phyloP scores from a whole-genome alignment of 495 filamentous ascomycete species.

The Lentithecium fluviatile region DNA sequence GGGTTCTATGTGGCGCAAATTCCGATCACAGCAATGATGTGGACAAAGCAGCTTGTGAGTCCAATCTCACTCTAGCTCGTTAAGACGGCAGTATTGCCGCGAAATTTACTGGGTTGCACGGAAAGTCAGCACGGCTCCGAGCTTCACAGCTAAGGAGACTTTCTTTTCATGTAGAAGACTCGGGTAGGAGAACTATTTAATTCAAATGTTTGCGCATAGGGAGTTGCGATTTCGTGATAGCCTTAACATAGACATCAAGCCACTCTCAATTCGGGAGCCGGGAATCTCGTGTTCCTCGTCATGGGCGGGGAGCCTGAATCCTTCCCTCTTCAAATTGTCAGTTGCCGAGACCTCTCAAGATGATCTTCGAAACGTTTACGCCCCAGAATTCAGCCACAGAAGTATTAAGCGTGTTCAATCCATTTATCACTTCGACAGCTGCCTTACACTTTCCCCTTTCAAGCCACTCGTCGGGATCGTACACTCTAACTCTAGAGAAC shows the following conservation, averaged over 20 bases:
- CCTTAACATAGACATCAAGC: neutral
- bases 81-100: no score
- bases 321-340: no score
- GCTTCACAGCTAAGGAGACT: no score
- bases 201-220: neutral
- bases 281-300: no score
- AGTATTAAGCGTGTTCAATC: no score
- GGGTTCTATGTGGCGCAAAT: neutral
- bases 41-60: neutral
- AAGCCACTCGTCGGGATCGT: neutral
- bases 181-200: neutral
- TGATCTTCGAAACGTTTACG: no score
- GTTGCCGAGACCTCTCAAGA: no score
- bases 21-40: neutral
- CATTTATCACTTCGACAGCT: no score
- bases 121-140: conserved; percentile 11
- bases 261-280: no score
- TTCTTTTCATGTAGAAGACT: conserved; percentile 5
- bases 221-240: neutral
- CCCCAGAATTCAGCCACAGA: no score
- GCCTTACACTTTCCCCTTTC: neutral
- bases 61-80: neutral
- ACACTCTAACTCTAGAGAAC: neutral
- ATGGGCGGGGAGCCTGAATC: no score
- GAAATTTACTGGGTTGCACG: conserved; percentile 14